A percentile compares a stretch with the other conserved stretches of the same genome.
phyloP scores from a whole-genome alignment of 768 basidiomycete species.

The Auricularia cornea region DNA sequence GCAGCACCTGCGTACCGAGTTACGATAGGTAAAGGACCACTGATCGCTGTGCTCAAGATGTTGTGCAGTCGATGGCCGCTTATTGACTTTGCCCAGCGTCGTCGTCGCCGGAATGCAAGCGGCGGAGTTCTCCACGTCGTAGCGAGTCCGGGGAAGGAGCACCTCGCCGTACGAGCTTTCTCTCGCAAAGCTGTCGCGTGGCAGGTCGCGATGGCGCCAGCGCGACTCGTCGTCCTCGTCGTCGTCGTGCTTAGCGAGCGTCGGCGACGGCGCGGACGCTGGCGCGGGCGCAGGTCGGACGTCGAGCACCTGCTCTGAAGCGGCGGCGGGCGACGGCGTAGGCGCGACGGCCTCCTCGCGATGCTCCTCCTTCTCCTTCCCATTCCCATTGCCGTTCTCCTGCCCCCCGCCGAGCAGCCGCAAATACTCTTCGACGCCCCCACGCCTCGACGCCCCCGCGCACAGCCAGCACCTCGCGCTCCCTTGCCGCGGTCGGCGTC shows the following conservation, averaged over 20 bases:
- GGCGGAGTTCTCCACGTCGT: too few relatives aligned
- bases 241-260: background rate
- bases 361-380: background rate
- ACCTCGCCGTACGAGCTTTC: background rate
- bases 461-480: conserved; percentile 49
- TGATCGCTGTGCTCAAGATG: too few relatives aligned
- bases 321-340: background rate
- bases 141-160: background rate
- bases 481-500: conserved; percentile 13
- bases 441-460: too few relatives aligned
- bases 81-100: too few relatives aligned
- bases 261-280: background rate
- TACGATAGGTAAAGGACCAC: too few relatives aligned
- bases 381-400: too few relatives aligned
- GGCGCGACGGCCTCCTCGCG: background rate
- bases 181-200: background rate
- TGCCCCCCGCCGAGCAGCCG: conserved; percentile 40
- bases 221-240: background rate
- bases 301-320: background rate
- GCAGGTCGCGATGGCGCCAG: background rate
- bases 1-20: too few relatives aligned
- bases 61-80: too few relatives aligned
- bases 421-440: conserved; percentile 61
- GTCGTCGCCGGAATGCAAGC: too few relatives aligned
- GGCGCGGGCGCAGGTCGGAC: background rate